These are phyloP conservation scores for Ophiostoma perfectum DNA, from an alignment of 2,329 filamentous ascomycete genomes.

Conservation along the genomic window DNA sequence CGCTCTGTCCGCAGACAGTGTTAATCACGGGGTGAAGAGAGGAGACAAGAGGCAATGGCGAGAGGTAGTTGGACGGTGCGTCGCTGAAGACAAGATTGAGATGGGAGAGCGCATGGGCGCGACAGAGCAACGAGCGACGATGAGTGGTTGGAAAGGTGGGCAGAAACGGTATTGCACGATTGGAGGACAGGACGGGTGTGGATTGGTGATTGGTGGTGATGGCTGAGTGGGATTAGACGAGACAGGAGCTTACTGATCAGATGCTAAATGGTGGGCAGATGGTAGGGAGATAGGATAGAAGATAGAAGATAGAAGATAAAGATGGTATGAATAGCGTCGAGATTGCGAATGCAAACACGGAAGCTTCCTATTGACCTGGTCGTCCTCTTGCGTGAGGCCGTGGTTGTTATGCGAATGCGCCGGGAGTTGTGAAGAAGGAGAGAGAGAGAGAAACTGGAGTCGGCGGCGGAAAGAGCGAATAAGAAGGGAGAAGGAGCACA, in stretches of 20 bases:
- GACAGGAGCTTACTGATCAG: neutral
- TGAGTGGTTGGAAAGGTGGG: conserved; percentile 16
- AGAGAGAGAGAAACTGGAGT: conserved; percentile 5
- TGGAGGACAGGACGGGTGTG: conserved; percentile 11
- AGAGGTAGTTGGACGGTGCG: neutral
- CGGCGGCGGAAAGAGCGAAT: conserved; percentile 14
- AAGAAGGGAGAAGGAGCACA: conserved; percentile 3
- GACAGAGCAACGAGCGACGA: neutral
- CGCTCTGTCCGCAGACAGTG: conserved; percentile 39
- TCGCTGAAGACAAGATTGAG: neutral
- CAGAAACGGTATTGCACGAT: conserved; percentile 17
- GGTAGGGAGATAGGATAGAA: no score
- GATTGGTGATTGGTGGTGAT: neutral
- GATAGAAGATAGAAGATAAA: no score
- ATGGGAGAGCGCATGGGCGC: conserved; percentile 18
- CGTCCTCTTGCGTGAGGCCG: neutral
- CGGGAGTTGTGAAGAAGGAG: neutral
- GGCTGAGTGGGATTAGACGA: no score
- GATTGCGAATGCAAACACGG: no score
- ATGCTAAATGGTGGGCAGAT: no score
- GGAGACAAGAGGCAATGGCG: neutral
- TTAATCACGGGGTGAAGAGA: conserved; percentile 48
- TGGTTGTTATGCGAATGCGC: neutral
- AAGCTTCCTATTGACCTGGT: no score
- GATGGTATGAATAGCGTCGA: no score